Conservation (phyloP, 2,329 filamentous ascomycete species). For the Neopestalotiopsis sp. region DNA sequence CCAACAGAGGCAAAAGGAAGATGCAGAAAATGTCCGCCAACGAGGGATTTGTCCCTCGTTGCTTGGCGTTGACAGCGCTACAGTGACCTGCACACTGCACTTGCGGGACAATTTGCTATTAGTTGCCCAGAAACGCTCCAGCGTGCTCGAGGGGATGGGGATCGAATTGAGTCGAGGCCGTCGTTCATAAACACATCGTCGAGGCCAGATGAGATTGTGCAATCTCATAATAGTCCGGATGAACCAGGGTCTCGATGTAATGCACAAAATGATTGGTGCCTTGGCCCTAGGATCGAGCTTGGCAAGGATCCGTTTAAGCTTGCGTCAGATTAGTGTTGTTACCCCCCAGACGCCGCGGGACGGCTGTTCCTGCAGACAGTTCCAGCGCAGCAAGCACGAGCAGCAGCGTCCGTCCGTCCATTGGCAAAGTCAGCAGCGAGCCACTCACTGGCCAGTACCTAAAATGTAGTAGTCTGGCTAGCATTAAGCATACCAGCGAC, state of each 20-base stretch:
- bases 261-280: conserved; percentile 5
- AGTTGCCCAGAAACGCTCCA: background rate
- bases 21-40: background rate
- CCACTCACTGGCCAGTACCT: background rate
- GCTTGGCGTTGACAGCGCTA: background rate
- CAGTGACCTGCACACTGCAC: background rate
- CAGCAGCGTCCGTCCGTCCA: background rate
- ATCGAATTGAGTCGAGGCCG: conserved; percentile 11
- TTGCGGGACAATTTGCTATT: background rate
- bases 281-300: conserved; percentile 5
- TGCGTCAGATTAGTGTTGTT: conserved; percentile 13
- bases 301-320: conserved; percentile 17
- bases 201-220: conserved; percentile 15
- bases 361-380: conserved; percentile 14
- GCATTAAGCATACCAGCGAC: conserved; percentile 1
- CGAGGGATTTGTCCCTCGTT: background rate
- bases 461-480: background rate
- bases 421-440: background rate
- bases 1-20: background rate
- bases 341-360: background rate
- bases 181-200: conserved; percentile 6
- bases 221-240: conserved; percentile 4
- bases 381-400: background rate
- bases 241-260: background rate
- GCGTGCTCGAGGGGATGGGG: background rate